These are phyloP conservation scores for Paecilomyces dactylethromorphus DNA, from an alignment of 2,329 filamentous ascomycete genomes.

Conservation along the genomic window DNA sequence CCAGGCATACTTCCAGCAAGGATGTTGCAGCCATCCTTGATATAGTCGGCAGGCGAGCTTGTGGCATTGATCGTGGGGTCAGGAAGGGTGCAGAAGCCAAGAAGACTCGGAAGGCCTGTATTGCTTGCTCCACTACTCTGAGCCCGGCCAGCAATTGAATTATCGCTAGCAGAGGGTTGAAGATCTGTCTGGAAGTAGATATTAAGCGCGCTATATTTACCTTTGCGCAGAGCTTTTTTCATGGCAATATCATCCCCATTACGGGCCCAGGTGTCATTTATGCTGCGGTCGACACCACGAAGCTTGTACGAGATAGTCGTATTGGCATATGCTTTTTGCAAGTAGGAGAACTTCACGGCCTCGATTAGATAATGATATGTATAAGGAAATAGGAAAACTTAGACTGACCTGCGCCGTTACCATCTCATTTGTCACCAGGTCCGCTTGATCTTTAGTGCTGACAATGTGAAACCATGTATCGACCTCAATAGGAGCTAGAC, in stretches of 20 bases:
- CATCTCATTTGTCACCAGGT: constrained; percentile 25
- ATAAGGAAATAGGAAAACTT: not conserved
- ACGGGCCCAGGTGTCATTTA: constrained; percentile 51
- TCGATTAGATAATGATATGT: not conserved
- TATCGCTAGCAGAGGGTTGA: constrained; percentile 17
- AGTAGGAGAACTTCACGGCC: constrained; percentile 21
- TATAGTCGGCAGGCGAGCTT: constrained; percentile 35
- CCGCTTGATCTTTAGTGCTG: constrained; percentile 20
- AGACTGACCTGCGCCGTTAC: constrained; percentile 26
- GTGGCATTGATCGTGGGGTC: constrained; percentile 32
- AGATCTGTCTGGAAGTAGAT: constrained; percentile 56
- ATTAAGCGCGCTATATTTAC: constrained; percentile 50
- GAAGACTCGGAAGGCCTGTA: constrained; percentile 24
- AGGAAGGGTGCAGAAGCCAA: constrained; percentile 51
- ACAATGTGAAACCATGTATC: constrained; percentile 40
- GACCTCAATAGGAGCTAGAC: constrained; percentile 23
- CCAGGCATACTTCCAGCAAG: constrained; percentile 52
- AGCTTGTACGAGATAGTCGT: constrained; percentile 46
- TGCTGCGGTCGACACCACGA: constrained; percentile 42
- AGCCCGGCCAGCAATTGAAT: constrained; percentile 13
- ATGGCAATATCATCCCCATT: constrained; percentile 43
- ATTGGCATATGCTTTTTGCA: constrained; percentile 42
- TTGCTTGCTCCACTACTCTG: constrained; percentile 18
- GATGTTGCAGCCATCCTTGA: constrained; percentile 51
- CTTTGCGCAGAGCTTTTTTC: constrained; percentile 48